Evolutionary conservation across 345 rosid genomes (phyloP).

Genomic region (Acer saccharum): DNA sequence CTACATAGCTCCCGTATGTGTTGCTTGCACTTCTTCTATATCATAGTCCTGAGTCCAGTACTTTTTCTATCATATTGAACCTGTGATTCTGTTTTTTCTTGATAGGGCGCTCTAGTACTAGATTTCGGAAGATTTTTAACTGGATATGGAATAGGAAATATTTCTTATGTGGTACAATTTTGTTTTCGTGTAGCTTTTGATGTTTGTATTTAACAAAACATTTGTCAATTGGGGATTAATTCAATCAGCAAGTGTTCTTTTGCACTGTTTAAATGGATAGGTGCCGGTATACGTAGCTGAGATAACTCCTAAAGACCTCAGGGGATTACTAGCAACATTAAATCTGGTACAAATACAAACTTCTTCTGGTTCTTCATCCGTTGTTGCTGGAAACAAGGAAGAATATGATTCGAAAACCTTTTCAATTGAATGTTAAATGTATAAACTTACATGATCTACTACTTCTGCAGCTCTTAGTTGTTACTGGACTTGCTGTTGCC

Average conservation of each 20-base stretch:
- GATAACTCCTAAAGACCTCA: conserved; percentile 46
- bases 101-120: conserved; percentile 32
- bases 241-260: neutral
- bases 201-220: neutral
- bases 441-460: neutral
- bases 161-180: conserved; percentile 47
- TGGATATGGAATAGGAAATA: conserved; percentile 45
- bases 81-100: neutral
- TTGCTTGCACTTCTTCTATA: neutral
- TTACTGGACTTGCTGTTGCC: conserved; percentile 30
- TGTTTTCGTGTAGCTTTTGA: neutral
- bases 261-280: conserved; percentile 24
- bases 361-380: too few relatives aligned
- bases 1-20: conserved; percentile 30
- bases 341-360: conserved; percentile 36
- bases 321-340: conserved; percentile 47
- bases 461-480: conserved; percentile 43
- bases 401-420: neutral
- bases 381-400: neutral
- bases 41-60: too few relatives aligned
- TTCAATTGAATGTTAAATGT: neutral
- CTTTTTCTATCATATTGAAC: too few relatives aligned
- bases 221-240: neutral
- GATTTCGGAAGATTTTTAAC: conserved; percentile 53
- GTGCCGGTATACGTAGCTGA: conserved; percentile 56